These are phyloP conservation scores for Diaporthe capsici DNA, from an alignment of 2,329 filamentous ascomycete genomes.

Conservation along the genomic window DNA sequence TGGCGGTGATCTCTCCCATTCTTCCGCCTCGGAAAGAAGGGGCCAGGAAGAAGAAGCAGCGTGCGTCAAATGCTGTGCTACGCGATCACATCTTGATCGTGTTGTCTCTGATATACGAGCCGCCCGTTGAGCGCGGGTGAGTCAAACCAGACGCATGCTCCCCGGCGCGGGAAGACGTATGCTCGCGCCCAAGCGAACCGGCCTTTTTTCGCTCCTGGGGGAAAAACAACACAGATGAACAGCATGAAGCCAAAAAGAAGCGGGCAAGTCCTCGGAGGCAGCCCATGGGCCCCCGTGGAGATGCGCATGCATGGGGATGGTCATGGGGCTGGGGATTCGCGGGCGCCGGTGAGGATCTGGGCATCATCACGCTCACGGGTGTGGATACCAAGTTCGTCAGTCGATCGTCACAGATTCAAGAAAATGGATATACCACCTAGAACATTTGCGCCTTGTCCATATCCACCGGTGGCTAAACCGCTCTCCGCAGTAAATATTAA, in stretches of 20 bases:
- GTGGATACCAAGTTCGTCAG: constrained; percentile 6
- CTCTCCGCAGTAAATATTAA: neutral
- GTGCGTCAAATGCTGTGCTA: constrained; percentile 7
- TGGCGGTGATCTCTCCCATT: neutral
- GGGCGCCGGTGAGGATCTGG: constrained; percentile 1
- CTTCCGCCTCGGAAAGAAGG: neutral
- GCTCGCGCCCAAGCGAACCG: neutral
- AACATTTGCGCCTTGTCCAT: neutral
- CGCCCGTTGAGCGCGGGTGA: constrained; percentile 16
- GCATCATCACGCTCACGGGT: neutral
- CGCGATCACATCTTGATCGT: constrained; percentile 20
- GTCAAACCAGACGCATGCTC: neutral
- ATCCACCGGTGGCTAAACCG: neutral
- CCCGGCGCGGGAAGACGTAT: neutral
- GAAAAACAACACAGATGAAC: neutral
- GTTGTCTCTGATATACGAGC: constrained; percentile 25
- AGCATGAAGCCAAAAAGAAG: neutral
- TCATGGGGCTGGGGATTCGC: constrained; percentile 6
- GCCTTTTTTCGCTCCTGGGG: neutral
- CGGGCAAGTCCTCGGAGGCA: neutral
- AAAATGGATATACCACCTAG: neutral
- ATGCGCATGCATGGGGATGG: neutral
- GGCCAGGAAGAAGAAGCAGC: neutral
- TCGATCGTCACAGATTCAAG: neutral
- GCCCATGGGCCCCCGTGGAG: neutral